Evolutionary conservation across 495 filamentous ascomycete species (phyloP), one percentile per base, ranked within the genome.

Genomic region (Corynascus novoguineensis): DNA sequence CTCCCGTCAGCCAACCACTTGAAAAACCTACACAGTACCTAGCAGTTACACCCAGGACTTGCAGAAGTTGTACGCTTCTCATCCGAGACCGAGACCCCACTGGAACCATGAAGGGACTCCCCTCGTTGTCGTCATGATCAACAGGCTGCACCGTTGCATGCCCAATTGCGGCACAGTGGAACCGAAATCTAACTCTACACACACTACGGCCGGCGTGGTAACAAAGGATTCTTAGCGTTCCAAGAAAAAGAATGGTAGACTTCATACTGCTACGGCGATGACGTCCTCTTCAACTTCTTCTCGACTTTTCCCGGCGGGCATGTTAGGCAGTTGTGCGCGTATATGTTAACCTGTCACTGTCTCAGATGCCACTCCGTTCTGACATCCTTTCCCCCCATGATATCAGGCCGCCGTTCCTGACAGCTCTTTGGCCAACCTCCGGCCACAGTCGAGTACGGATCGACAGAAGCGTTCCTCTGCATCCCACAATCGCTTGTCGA

Each of bases 41-140:
- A n/a, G n/a, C n/a, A n/a, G n/a, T n/a, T n/a, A n/a, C n/a, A n/a
- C n/a, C n/a, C n/a, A n/a, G n/a, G n/a, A n/a, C n/a, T n/a, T n/a
- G n/a, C n/a, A n/a, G n/a, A n/a, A n/a, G n/a, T n/a, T n/a, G n/a
- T n/a, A n/a, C n/a, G n/a, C n/a, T n/a, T n/a, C n/a, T n/a, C n/a
- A n/a, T n/a, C n/a, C n/a, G n/a, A n/a, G n/a, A n/a, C 29, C 29
- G 29, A 10, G 29, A 5, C 29, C 29, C 29, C n/a, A 41, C 4
- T n/a, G 14, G 37, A 19, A 21, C 38, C 22, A 19, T 22, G 31
- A 10, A 6, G 12, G 5, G 14, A 10, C 5, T 11, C 38, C 50
- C 50, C 50, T 53, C 37, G 14, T 5, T 53, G 50, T 24, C 50
- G 50, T 53, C 50, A 53, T 53, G 37, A 53, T 53, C 50, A 42